Conservation (phyloP, 495 filamentous ascomycete species). For the Letharia lupina region DNA sequence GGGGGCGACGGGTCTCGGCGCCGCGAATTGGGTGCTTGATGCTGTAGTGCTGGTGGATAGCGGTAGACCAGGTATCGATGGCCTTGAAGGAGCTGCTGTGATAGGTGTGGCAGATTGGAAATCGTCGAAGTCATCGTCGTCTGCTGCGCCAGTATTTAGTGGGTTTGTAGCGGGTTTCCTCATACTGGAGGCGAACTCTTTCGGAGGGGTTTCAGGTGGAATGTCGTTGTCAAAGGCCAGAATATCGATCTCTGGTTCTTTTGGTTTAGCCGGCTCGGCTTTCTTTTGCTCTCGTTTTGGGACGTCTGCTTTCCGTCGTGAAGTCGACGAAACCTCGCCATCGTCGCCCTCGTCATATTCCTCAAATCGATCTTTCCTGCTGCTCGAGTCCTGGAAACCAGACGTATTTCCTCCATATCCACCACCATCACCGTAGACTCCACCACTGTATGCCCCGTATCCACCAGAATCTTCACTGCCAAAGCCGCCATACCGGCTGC, state of each 20-base stretch:
- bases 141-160: conserved; percentile 42
- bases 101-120: conserved; percentile 86
- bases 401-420: conserved; percentile 66
- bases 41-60: conserved; percentile 54
- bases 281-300: conserved; percentile 44
- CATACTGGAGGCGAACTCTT: conserved; percentile 38
- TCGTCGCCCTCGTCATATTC: conserved; percentile 97
- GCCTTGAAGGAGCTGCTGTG: conserved; percentile 37
- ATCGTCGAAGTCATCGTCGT: conserved; percentile 97
- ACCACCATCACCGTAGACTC: conserved; percentile 87
- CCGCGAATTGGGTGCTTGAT: conserved; percentile 61
- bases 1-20: conserved; percentile 74
- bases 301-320: conserved; percentile 39
- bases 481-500: conserved; percentile 75
- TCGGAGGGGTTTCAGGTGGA: conserved; percentile 37
- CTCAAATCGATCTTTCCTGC: conserved; percentile 70
- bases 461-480: conserved; percentile 58
- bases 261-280: conserved; percentile 61
- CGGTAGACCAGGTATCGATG: conserved; percentile 33
- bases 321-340: conserved; percentile 44
- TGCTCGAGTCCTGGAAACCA: conserved; percentile 60
- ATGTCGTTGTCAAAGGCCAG: conserved; percentile 79
- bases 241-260: conserved; percentile 79
- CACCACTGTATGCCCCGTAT: conserved; percentile 78
- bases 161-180: conserved; percentile 42